These are phyloP conservation scores for Chlorella sp. DNA, from an alignment of 139 green algal species.

Conservation along the genomic window DNA sequence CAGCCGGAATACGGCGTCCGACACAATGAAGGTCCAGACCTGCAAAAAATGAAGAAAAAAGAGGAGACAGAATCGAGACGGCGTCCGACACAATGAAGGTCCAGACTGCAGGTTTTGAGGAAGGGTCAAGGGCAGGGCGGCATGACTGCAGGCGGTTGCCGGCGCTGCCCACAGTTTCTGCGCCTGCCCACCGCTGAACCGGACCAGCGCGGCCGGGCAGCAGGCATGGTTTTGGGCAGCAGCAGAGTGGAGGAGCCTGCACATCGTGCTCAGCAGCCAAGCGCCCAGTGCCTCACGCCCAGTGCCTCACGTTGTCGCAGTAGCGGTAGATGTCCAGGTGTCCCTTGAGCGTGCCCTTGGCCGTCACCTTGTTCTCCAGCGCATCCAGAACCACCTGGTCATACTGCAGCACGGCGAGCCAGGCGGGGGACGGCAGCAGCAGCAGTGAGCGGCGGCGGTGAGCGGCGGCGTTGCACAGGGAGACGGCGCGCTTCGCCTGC, in stretches of 20 bases:
- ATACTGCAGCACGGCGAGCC: neutral
- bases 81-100: constrained; percentile 57
- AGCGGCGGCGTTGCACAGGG: too few relatives aligned
- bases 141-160: too few relatives aligned
- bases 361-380: constrained; percentile 17
- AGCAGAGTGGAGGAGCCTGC: too few relatives aligned
- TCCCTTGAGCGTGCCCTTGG: constrained; percentile 39
- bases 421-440: neutral
- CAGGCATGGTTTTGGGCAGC: neutral
- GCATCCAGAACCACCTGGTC: constrained; percentile 4
- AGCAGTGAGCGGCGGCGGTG: neutral
- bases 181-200: too few relatives aligned
- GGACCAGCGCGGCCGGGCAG: too few relatives aligned
- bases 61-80: too few relatives aligned
- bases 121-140: too few relatives aligned
- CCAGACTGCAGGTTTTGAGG: too few relatives aligned
- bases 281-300: neutral
- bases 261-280: neutral
- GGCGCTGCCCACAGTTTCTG: too few relatives aligned
- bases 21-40: constrained; percentile 64
- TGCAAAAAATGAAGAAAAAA: too few relatives aligned
- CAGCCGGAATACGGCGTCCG: constrained; percentile 39
- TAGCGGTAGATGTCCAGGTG: constrained; percentile 63
- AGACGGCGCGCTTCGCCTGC: too few relatives aligned
- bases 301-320: constrained; percentile 56